Percentiles rank a stretch among this genome's conserved stretches.
Conservation (phyloP, 768 basidiomycete species). For the Amanita pseudoporphyria region DNA sequence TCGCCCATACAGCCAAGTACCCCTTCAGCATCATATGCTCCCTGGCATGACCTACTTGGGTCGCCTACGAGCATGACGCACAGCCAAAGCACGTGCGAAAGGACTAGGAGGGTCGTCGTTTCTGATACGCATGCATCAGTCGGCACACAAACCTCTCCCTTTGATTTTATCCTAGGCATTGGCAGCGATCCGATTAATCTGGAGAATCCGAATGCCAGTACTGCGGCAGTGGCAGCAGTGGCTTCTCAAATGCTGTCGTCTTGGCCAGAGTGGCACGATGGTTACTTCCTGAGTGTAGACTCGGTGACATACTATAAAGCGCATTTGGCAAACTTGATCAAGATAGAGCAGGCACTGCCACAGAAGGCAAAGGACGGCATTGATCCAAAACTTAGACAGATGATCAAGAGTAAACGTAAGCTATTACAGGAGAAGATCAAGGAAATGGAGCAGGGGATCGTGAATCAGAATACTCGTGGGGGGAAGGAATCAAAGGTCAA, state of each 20-base stretch:
- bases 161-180: conserved; percentile 9
- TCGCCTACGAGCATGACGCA: not conserved
- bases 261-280: conserved; percentile 33
- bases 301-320: conserved; percentile 23
- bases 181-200: conserved; percentile 11
- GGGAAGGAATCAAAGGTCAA: conserved; percentile 33
- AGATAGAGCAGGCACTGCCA: conserved; percentile 20
- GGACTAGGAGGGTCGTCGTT: conserved; percentile 7
- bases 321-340: conserved; percentile 17
- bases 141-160: conserved; percentile 21
- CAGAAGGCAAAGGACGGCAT: conserved; percentile 16
- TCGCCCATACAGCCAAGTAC: not conserved
- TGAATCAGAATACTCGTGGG: conserved; percentile 24
- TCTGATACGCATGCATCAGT: too few species aligned
- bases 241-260: conserved; percentile 6
- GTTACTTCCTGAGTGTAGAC: conserved; percentile 23
- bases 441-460: conserved; percentile 17
- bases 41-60: not conserved
- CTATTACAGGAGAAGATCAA: conserved; percentile 25
- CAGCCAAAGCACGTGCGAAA: not conserved
- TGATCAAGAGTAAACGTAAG: conserved; percentile 31
- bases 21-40: not conserved
- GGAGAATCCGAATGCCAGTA: conserved; percentile 6
- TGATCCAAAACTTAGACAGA: conserved; percentile 30
- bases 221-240: conserved; percentile 9